Evolutionary conservation across 2,329 filamentous ascomycete genomes (phyloP).

Genomic region (Blastomyces silverae): DNA sequence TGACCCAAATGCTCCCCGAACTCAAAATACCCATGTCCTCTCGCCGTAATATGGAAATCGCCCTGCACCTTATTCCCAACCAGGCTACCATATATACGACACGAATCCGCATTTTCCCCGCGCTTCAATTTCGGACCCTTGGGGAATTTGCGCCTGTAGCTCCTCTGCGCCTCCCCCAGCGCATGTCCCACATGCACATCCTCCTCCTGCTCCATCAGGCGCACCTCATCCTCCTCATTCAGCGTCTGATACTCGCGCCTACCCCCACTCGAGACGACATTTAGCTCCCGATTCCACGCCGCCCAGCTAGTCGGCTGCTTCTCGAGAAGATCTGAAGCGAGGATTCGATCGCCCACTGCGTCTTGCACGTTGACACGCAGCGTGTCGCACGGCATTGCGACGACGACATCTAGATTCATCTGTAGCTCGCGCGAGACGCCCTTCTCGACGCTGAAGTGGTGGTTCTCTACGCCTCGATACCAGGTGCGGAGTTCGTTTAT

Average conservation of each 20-base stretch:
- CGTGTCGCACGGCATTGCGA: conserved; percentile 79
- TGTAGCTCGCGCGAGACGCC: conserved; percentile 80
- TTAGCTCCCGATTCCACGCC: conserved; percentile 69
- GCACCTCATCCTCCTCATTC: conserved; percentile 57
- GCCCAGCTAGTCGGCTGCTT: conserved; percentile 73
- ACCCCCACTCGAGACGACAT: conserved; percentile 51
- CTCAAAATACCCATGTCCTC: conserved; percentile 90
- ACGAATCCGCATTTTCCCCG: conserved; percentile 60
- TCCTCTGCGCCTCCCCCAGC: conserved; percentile 62
- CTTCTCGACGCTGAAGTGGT: conserved; percentile 91
- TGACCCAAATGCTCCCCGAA: conserved; percentile 76
- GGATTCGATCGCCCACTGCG: conserved; percentile 82
- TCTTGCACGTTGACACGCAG: conserved; percentile 98
- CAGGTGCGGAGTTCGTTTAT: conserved; percentile 72
- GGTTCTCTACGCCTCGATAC: conserved; percentile 76
- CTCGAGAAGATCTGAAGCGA: conserved; percentile 66
- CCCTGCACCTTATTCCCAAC: conserved; percentile 96
- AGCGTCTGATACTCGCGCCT: conserved; percentile 51
- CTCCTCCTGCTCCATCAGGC: conserved; percentile 45
- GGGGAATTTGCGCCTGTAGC: conserved; percentile 57
- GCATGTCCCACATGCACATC: conserved; percentile 92
- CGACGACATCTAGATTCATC: conserved; percentile 90
- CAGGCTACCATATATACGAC: conserved; percentile 81
- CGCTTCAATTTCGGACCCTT: conserved; percentile 65
- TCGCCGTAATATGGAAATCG: conserved; percentile 94